Conservation (phyloP, 495 filamentous ascomycete genomes). For the Astrothelium macrocarpum region DNA sequence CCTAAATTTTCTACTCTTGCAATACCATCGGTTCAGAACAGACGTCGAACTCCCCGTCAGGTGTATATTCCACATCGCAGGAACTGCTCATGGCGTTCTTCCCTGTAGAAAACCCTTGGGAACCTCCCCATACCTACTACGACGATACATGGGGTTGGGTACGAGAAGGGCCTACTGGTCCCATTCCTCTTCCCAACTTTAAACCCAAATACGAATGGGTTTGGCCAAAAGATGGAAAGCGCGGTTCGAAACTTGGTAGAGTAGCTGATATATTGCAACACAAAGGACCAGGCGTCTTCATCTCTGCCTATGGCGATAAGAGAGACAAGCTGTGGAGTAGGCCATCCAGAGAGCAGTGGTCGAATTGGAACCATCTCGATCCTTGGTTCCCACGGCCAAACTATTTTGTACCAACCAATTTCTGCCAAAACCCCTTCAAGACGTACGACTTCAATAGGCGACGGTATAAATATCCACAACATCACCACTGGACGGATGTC, state of each 20-base stretch:
- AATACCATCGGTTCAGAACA: too few species aligned
- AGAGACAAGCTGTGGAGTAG: background rate
- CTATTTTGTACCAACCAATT: background rate
- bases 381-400: background rate
- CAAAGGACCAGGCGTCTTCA: slow-evolving; percentile 25
- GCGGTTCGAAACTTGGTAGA: slow-evolving; percentile 17
- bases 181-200: background rate
- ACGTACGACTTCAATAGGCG: slow-evolving; percentile 22
- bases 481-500: slow-evolving; percentile 10
- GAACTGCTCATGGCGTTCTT: background rate
- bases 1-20: too few species aligned
- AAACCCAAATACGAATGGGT: slow-evolving; percentile 23
- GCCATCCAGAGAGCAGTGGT: slow-evolving; percentile 5
- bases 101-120: background rate
- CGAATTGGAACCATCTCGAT: slow-evolving; percentile 7
- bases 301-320: slow-evolving; percentile 19
- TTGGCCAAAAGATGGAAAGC: slow-evolving; percentile 28
- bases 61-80: background rate
- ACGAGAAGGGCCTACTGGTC: slow-evolving; percentile 6
- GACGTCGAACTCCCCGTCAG: too few species aligned
- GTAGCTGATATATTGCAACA: slow-evolving; percentile 20
- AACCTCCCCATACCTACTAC: background rate
- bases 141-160: slow-evolving; percentile 14
- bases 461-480: slow-evolving; percentile 9
- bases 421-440: slow-evolving; percentile 3